Conservation (phyloP, 768 basidiomycete species). For the Pleurotus pulmonarius region DNA sequence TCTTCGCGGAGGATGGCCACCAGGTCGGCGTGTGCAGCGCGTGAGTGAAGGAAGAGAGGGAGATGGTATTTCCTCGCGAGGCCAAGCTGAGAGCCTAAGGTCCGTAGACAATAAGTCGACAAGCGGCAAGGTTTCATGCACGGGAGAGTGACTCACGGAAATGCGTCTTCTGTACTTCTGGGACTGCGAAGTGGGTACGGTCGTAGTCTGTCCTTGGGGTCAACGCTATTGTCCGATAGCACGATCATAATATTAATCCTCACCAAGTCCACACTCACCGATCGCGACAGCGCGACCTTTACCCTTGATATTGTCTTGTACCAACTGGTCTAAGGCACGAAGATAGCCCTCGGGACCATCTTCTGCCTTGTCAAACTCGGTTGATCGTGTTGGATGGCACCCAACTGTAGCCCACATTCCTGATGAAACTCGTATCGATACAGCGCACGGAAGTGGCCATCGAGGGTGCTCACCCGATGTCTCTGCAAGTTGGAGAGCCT, state of each 20-base stretch:
- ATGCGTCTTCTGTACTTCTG: constrained; percentile 55
- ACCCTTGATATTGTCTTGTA: constrained; percentile 44
- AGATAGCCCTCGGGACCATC: constrained; percentile 63
- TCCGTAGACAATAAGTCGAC: neutral
- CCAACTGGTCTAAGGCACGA: constrained; percentile 49
- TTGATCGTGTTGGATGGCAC: constrained; percentile 74
- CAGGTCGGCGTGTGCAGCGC: constrained; percentile 72
- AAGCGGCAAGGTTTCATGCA: neutral
- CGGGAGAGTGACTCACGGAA: constrained; percentile 45
- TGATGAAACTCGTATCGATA: constrained; percentile 16
- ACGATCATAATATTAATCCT: constrained; percentile 8
- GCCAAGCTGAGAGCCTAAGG: constrained; percentile 47
- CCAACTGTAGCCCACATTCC: constrained; percentile 74
- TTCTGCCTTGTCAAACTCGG: constrained; percentile 57
- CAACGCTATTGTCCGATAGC: neutral
- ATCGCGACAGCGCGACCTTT: constrained; percentile 63
- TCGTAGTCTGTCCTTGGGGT: constrained; percentile 61
- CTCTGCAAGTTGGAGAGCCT: constrained; percentile 59
- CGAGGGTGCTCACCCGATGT: constrained; percentile 39
- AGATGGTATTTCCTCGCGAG: constrained; percentile 70
- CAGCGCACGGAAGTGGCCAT: neutral
- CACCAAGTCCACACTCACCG: constrained; percentile 80
- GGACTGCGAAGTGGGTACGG: constrained; percentile 58
- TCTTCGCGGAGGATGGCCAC: constrained; percentile 61
- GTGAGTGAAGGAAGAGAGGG: constrained; percentile 79